Base-by-base conservation (phyloP, 2,329 filamentous ascomycete species). In the Exophiala phaeomuriformis region DNA sequence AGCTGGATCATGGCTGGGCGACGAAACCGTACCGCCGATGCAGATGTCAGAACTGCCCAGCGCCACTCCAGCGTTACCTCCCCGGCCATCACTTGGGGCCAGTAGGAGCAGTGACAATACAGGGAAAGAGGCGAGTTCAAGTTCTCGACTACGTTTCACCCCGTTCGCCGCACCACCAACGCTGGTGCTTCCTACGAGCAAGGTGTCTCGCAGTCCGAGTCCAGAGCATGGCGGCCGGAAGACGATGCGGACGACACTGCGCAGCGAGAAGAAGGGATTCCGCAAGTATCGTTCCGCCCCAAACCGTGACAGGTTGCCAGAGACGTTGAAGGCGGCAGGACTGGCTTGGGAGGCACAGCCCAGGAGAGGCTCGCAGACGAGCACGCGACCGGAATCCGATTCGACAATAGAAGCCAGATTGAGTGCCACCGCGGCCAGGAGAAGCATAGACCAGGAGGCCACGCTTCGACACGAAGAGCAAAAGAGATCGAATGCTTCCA, bases 31-130 rank as follows among this genome's bases (percentile, higher is more conserved):
- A 58, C 88, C 88, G 44, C 85, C 87, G 5, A 80, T 90, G 46
- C 83, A 78, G 55, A 95, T 94, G 66, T 79, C 83, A 3, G 85
- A 94, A 62, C 75, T 95, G n/a, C 85, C 86, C n/a, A 82, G 83
- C 52, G 86, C 86, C 8, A 71, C 82, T 6, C 76, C 82, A 8
- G 72, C 77, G 46, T 76, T 86, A 28, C 79, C 81, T 29, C 75
- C 77, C 1, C 67, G 79, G 39, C 77, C 80, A n/a, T 71, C 69
- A 44, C 64, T 63, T 58, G 33, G 62, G 59, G 33, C 48, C 63
- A 40, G 64, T 61, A 55, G 70, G 57, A 31, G 66, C 66, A 36
- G 70, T 69, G 47, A 64, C 57, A 5, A 57, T 65, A 10, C 56
- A 4, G 29, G 47, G 10, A 58, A 37, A 19, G 51, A 56, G 10